Conservation (phyloP, 306 rosid species). For the Trifolium dubium region DNA sequence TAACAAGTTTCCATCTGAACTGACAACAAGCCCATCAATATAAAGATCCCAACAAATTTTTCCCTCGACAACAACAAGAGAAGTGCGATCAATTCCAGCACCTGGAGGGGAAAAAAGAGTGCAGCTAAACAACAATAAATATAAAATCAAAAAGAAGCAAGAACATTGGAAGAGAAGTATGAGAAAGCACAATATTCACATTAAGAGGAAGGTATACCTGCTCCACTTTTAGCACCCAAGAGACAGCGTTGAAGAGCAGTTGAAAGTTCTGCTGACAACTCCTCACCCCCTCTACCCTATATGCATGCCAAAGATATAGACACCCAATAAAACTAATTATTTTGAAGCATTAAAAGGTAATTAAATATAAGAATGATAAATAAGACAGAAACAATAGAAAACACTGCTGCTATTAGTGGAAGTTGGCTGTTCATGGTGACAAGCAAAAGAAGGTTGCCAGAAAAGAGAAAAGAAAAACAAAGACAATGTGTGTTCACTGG, state of each 20-base stretch:
- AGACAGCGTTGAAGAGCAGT: constrained; percentile 70
- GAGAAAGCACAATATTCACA: constrained; percentile 30
- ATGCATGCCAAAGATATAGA: constrained; percentile 24
- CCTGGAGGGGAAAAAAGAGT: constrained; percentile 49
- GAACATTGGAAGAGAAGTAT: not conserved
- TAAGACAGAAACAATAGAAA: constrained; percentile 3
- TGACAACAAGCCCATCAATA: constrained; percentile 81
- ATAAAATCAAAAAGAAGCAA: constrained; percentile 17
- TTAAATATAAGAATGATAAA: constrained; percentile 17
- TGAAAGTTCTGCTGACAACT: constrained; percentile 76
- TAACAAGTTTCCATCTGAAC: constrained; percentile 88
- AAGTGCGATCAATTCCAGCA: constrained; percentile 83
- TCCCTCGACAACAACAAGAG: constrained; percentile 72
- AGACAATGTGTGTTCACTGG: not conserved
- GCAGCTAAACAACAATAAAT: constrained; percentile 11
- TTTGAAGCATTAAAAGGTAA: constrained; percentile 4
- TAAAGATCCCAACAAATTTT: constrained; percentile 96
- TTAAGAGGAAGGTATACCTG: constrained; percentile 54
- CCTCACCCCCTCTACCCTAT: constrained; percentile 94
- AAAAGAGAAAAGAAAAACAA: not conserved
- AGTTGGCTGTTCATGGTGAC: too few relatives aligned
- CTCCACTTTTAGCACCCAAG: constrained; percentile 84
- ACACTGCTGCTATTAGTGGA: not conserved
- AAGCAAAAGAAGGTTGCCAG: not conserved
- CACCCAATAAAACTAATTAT: constrained; percentile 15